Evolutionary conservation across 768 basidiomycete species (phyloP).

Genomic region (Tulasnella sp.): DNA sequence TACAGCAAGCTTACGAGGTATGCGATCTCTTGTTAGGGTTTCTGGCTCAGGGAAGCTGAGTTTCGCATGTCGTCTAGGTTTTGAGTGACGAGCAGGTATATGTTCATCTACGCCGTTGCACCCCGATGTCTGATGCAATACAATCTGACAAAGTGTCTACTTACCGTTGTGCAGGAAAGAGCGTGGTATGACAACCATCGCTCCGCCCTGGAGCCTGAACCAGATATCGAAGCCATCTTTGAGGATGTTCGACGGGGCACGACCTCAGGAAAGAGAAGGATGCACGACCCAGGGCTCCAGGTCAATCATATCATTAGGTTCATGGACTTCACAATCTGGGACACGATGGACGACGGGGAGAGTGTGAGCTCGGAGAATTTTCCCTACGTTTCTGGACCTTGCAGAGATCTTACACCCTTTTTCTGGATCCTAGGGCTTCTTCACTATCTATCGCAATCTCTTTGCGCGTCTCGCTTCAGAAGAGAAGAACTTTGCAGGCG

Average conservation of each 20-base stretch:
- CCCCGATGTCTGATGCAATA: too few species aligned
- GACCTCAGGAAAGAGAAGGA: slow-evolving; percentile 35
- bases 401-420: background rate
- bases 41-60: too few species aligned
- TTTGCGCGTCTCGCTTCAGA: slow-evolving; percentile 76
- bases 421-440: slow-evolving; percentile 63
- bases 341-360: slow-evolving; percentile 49
- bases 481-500: slow-evolving; percentile 45
- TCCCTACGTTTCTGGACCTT: background rate
- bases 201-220: slow-evolving; percentile 63
- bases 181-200: slow-evolving; percentile 97
- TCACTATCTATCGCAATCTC: slow-evolving; percentile 74
- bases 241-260: slow-evolving; percentile 71
- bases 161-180: slow-evolving; percentile 56
- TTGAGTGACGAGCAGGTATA: slow-evolving; percentile 90
- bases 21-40: slow-evolving; percentile 21
- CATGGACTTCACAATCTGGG: slow-evolving; percentile 62
- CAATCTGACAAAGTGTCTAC: too few species aligned
- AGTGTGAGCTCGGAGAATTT: slow-evolving; percentile 42
- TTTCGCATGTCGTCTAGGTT: slow-evolving; percentile 39
- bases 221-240: slow-evolving; percentile 75
- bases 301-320: slow-evolving; percentile 73
- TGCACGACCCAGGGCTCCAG: slow-evolving; percentile 63
- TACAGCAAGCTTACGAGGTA: slow-evolving; percentile 96
- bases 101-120: slow-evolving; percentile 1